Evolutionary conservation across 2,329 filamentous ascomycete species (phyloP).

Genomic region (Pseudocercospora vitis): DNA sequence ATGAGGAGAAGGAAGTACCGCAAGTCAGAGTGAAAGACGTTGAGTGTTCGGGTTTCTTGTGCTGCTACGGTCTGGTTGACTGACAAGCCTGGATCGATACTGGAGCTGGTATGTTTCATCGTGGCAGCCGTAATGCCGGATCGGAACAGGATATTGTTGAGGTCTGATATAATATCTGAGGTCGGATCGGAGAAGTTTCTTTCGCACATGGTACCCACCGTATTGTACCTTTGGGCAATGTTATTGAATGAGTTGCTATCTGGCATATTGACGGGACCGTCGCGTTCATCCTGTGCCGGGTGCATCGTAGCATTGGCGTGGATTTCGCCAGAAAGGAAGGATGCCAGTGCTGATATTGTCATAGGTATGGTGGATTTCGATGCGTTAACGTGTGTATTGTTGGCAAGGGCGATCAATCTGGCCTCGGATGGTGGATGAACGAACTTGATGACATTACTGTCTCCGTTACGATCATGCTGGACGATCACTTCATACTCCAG

Average conservation of each 20-base stretch:
- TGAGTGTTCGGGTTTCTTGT: background rate
- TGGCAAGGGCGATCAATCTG: conserved; percentile 16
- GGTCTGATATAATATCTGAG: conserved; percentile 6
- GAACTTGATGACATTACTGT: conserved; percentile 5
- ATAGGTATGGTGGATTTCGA: background rate
- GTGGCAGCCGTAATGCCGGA: conserved; percentile 9
- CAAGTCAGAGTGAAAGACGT: conserved; percentile 4
- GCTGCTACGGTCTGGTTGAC: background rate
- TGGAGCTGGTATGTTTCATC: conserved; percentile 9
- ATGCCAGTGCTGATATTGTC: conserved; percentile 1
- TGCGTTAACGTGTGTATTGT: conserved; percentile 15
- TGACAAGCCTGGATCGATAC: background rate
- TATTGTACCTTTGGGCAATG: background rate
- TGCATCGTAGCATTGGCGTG: conserved; percentile 6
- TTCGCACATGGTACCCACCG: background rate
- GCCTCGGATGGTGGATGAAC: background rate
- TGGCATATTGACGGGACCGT: conserved; percentile 1
- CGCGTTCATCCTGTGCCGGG: background rate
- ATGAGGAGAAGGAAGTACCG: background rate
- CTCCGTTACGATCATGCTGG: background rate
- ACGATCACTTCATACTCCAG: conserved; percentile 19
- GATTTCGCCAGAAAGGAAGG: conserved; percentile 10
- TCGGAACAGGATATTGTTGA: conserved; percentile 20
- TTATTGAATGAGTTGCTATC: conserved; percentile 1
- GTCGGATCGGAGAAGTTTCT: conserved; percentile 14